These are phyloP conservation scores for Lycium barbarum DNA, from an alignment of 257 asterid species.

Conservation along the genomic window DNA sequence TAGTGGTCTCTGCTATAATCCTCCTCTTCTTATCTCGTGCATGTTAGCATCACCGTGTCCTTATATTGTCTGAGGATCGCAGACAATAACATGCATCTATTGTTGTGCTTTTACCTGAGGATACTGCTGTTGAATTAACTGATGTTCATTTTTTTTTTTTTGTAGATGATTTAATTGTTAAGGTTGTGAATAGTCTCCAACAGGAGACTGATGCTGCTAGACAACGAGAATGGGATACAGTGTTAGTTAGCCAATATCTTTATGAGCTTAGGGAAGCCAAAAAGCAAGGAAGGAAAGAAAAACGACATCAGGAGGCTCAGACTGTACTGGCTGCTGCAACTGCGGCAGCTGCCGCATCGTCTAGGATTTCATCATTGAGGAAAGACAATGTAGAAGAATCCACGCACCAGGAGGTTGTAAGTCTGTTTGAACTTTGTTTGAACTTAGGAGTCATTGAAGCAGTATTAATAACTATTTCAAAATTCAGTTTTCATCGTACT, in stretches of 20 bases:
- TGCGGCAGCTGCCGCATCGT: constrained; percentile 98
- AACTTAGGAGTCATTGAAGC: constrained; percentile 16
- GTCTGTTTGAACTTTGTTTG: constrained; percentile 9
- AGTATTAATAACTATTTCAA: constrained; percentile 3
- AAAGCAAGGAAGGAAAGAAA: constrained; percentile 94
- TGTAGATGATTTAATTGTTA: constrained; percentile 77
- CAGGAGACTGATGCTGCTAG: constrained; percentile 69
- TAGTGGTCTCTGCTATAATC: constrained; percentile 62
- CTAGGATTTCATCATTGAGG: constrained; percentile 81
- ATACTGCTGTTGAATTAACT: constrained; percentile 32
- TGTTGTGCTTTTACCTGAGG: background rate
- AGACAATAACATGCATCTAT: background rate
- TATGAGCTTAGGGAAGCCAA: constrained; percentile 83
- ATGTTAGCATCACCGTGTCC: background rate
- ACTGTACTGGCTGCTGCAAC: constrained; percentile 98
- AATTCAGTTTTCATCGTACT: constrained; percentile 22
- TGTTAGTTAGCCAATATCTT: constrained; percentile 77
- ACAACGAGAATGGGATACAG: constrained; percentile 83
- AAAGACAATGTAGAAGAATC: constrained; percentile 80
- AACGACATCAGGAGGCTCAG: constrained; percentile 95
- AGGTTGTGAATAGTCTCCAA: constrained; percentile 74
- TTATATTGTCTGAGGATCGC: constrained; percentile 10
- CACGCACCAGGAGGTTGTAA: constrained; percentile 63
- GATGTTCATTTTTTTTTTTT: constrained; percentile 30
- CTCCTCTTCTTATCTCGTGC: constrained; percentile 17